These are phyloP conservation scores for Chrysanthemum seticuspe DNA, from an alignment of 129 eudicot species.

Conservation along the genomic window DNA sequence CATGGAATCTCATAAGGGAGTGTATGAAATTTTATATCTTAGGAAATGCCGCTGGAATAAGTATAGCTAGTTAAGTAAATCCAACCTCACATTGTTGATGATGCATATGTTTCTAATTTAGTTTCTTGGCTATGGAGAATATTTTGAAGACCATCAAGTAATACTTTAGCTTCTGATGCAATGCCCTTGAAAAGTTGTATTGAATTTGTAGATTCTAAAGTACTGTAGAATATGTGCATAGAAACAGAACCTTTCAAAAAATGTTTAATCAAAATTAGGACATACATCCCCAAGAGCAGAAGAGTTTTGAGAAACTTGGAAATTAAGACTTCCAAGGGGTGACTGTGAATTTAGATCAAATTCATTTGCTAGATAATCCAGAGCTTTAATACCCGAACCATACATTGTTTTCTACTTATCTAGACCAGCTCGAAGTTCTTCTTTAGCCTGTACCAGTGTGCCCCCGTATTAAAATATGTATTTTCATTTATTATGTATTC, in stretches of 20 bases:
- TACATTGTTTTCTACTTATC: conserved; percentile 66
- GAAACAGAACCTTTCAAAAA: not conserved
- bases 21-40: too few relatives aligned
- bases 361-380: conserved; percentile 74
- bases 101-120: too few relatives aligned
- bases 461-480: too few relatives aligned
- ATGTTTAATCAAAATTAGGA: not conserved
- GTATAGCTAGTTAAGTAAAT: too few relatives aligned
- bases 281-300: conserved; percentile 56
- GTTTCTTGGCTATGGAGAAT: too few relatives aligned
- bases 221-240: not conserved
- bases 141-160: conserved; percentile 76
- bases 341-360: conserved; percentile 74
- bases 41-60: too few relatives aligned
- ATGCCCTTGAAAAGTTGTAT: conserved; percentile 63
- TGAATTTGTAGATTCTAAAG: conserved; percentile 27
- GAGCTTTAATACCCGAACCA: conserved; percentile 79
- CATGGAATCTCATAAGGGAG: too few relatives aligned
- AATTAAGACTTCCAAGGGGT: conserved; percentile 62
- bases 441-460: conserved; percentile 54
- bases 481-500: too few relatives aligned
- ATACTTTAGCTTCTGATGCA: conserved; percentile 62
- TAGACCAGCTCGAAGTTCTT: conserved; percentile 66
- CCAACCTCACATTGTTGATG: too few relatives aligned
- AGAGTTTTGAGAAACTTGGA: conserved; percentile 86